Evolutionary conservation across 1,284 basidiomycete genomes (phyloP).

Genomic region (Cutaneotrichosporon spelunceum): DNA sequence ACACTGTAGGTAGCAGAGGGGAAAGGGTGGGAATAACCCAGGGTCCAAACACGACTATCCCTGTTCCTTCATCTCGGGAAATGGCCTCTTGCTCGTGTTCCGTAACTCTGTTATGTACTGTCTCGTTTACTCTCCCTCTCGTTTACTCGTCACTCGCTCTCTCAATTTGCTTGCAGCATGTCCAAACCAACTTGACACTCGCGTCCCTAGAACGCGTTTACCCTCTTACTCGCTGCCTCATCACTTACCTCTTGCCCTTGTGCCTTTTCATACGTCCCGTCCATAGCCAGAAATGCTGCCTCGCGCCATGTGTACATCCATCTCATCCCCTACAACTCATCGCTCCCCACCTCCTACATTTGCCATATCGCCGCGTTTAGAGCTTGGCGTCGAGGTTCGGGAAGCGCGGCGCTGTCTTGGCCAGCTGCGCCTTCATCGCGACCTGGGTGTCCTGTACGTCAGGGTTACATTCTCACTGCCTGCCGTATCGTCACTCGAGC

Average conservation of each 20-base stretch:
- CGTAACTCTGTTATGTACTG: neutral
- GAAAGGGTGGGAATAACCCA: neutral
- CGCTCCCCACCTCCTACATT: neutral
- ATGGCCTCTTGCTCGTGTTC: neutral
- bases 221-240: no score
- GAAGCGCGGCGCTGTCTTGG: constrained; percentile 49
- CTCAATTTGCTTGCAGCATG: no score
- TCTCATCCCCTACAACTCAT: neutral
- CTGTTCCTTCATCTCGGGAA: neutral
- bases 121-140: neutral
- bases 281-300: neutral
- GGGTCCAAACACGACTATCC: neutral
- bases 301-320: neutral
- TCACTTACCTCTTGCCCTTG: no score
- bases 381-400: constrained; percentile 25
- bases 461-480: neutral
- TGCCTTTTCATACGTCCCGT: no score
- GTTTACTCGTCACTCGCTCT: neutral
- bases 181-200: neutral
- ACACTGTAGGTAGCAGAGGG: neutral
- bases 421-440: constrained; percentile 52
- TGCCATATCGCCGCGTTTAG: constrained; percentile 3
- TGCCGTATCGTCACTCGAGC: neutral
- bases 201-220: constrained; percentile 6
- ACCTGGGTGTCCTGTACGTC: constrained; percentile 46